Conservation (phyloP, 257 asterid species). For the Voacanga thouarsii region DNA sequence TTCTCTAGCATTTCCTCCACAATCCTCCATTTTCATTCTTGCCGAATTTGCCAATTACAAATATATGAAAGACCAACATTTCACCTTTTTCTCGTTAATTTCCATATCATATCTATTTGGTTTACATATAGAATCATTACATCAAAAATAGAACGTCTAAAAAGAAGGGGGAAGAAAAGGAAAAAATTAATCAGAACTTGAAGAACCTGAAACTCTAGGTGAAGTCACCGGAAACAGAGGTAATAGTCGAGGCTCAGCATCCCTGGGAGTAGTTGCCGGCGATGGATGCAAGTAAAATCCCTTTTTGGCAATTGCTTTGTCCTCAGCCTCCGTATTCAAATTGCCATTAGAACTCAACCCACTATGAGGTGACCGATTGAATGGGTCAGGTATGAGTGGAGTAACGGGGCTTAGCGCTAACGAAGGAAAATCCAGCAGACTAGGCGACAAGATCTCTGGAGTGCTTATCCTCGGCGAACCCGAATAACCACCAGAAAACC, state of each 20-base stretch:
- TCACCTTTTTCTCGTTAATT: constrained; percentile 14
- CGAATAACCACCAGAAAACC: constrained; percentile 43
- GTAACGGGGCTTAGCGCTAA: constrained; percentile 89
- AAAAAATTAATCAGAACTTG: constrained; percentile 39
- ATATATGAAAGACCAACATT: constrained; percentile 22
- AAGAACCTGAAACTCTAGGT: constrained; percentile 62
- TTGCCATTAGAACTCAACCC: constrained; percentile 19
- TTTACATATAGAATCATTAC: constrained; percentile 38
- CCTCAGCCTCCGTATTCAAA: constrained; percentile 65
- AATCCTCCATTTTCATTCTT: constrained; percentile 12
- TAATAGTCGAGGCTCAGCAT: constrained; percentile 80
- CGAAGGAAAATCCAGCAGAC: constrained; percentile 85
- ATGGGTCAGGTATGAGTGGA: constrained; percentile 85
- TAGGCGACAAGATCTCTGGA: constrained; percentile 70
- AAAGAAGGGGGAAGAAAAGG: constrained; percentile 10
- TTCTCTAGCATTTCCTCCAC: not conserved
- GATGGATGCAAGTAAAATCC: constrained; percentile 85
- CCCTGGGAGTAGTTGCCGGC: constrained; percentile 77
- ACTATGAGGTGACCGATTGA: constrained; percentile 38
- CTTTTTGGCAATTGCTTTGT: constrained; percentile 67
- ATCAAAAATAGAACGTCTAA: constrained; percentile 25
- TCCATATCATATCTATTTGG: constrained; percentile 48
- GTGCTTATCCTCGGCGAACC: constrained; percentile 63
- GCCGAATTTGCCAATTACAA: constrained; percentile 32
- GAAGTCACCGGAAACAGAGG: constrained; percentile 85